Conservation (phyloP, 495 filamentous ascomycete species). For the Glutinoglossum americanum region DNA sequence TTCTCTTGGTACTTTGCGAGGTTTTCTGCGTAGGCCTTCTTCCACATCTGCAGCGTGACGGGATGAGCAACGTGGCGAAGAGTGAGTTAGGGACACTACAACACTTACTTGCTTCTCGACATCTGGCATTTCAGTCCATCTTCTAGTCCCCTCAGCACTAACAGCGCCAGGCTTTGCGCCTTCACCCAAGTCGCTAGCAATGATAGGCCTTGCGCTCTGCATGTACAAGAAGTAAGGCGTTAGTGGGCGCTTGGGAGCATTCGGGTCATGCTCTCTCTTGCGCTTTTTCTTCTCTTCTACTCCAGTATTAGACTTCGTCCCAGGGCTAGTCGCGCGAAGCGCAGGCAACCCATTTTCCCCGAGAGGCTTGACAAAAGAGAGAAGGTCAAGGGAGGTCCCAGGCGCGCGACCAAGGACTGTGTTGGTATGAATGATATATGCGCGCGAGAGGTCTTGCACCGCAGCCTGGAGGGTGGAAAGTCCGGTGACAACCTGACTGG, state of each 20-base stretch:
- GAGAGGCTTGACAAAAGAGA: constrained; percentile 25
- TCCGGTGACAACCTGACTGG: constrained; percentile 46
- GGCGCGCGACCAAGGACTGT: constrained; percentile 38
- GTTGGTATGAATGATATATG: constrained; percentile 67
- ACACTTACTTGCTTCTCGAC: constrained; percentile 54
- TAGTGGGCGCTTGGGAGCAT: constrained; percentile 79
- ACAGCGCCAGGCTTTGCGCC: constrained; percentile 56
- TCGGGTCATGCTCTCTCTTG: constrained; percentile 76
- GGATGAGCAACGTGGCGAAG: neutral
- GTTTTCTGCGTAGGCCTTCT: constrained; percentile 53
- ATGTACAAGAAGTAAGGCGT: constrained; percentile 92
- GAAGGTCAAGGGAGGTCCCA: constrained; percentile 26
- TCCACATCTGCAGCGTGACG: constrained; percentile 34
- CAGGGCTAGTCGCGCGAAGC: constrained; percentile 19
- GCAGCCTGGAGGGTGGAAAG: constrained; percentile 51
- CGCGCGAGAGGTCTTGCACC: constrained; percentile 49
- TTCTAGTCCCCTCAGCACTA: constrained; percentile 54
- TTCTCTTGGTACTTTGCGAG: constrained; percentile 50
- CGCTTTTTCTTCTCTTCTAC: constrained; percentile 54
- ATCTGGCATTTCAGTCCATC: constrained; percentile 58
- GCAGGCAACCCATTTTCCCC: constrained; percentile 16
- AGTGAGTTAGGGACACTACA: no score
- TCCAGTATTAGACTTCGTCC: constrained; percentile 22
- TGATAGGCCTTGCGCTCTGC: constrained; percentile 54
- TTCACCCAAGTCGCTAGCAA: constrained; percentile 51